Conservation (phyloP, 139 green algal genomes). For the Trebouxia sp. region DNA sequence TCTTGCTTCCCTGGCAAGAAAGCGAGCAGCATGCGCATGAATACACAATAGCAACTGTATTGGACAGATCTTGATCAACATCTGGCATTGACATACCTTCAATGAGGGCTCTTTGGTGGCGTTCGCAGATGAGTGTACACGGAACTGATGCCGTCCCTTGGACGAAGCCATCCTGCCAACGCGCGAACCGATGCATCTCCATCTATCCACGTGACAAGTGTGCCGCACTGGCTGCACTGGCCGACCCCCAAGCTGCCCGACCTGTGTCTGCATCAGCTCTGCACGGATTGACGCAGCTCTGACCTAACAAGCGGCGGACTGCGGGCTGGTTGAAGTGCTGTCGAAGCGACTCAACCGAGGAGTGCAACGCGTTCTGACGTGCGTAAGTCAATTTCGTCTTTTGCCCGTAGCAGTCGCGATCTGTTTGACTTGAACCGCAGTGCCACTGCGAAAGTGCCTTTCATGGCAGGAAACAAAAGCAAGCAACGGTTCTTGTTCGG, state of each 20-base stretch:
- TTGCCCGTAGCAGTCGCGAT: background rate
- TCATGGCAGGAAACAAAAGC: constrained; percentile 11
- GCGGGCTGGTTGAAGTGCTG: background rate
- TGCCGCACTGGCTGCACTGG: background rate
- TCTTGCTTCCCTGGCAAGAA: background rate
- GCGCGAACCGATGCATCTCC: too few relatives aligned
- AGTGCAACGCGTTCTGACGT: too few relatives aligned
- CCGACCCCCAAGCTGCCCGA: background rate
- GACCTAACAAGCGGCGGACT: background rate
- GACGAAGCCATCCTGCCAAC: too few relatives aligned
- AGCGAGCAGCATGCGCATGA: background rate
- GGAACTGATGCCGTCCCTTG: background rate
- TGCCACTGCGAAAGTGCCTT: constrained; percentile 12
- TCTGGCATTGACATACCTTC: background rate
- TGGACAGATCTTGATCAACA: too few relatives aligned
- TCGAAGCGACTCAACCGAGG: too few relatives aligned
- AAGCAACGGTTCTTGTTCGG: background rate
- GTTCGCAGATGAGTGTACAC: background rate
- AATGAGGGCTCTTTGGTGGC: background rate
- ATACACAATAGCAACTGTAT: too few relatives aligned
- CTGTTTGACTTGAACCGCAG: constrained; percentile 2
- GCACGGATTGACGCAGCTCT: background rate
- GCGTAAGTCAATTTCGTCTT: too few relatives aligned
- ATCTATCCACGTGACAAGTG: too few relatives aligned
- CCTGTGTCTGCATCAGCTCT: background rate